Percentiles rank a stretch among this genome's conserved stretches.
Evolutionary conservation across 306 rosid genomes (phyloP).

Genomic region (Spatholobus suberectus): DNA sequence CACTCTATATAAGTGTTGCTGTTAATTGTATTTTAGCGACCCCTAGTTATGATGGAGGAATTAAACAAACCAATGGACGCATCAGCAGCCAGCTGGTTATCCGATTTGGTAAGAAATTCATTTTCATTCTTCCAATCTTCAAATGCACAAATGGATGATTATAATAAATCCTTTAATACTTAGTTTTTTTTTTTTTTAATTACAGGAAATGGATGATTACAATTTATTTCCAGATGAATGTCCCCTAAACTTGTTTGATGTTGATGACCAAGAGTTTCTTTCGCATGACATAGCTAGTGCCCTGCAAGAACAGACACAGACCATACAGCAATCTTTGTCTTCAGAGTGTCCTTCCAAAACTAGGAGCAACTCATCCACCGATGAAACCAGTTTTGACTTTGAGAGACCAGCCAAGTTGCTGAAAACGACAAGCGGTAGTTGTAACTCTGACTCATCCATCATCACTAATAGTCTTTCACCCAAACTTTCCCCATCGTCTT

Average conservation of each 20-base stretch:
- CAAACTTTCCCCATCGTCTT: conserved; percentile 50
- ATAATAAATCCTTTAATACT: neutral
- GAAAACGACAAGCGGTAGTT: conserved; percentile 25
- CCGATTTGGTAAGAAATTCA: conserved; percentile 59
- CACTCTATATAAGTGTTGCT: too few relatives aligned
- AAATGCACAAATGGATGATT: neutral
- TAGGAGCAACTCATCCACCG: conserved; percentile 45
- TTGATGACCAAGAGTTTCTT: conserved; percentile 38
- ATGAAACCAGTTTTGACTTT: conserved; percentile 44
- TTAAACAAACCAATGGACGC: conserved; percentile 44
- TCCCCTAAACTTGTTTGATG: conserved; percentile 43
- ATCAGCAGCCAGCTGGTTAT: conserved; percentile 53
- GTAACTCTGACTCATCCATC: conserved; percentile 34
- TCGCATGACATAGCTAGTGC: conserved; percentile 49
- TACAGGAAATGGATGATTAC: conserved; percentile 60
- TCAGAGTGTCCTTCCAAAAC: conserved; percentile 49
- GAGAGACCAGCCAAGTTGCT: conserved; percentile 37
- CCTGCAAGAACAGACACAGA: conserved; percentile 30
- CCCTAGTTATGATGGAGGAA: neutral
- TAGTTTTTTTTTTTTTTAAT: neutral
- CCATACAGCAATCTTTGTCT: conserved; percentile 46
- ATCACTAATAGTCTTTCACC: conserved; percentile 32
- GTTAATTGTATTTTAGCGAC: neutral
- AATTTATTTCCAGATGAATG: conserved; percentile 43
- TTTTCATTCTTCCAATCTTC: neutral